Conservation (phyloP, 2,329 filamentous ascomycete genomes). For the Trichophyton rubrum region DNA sequence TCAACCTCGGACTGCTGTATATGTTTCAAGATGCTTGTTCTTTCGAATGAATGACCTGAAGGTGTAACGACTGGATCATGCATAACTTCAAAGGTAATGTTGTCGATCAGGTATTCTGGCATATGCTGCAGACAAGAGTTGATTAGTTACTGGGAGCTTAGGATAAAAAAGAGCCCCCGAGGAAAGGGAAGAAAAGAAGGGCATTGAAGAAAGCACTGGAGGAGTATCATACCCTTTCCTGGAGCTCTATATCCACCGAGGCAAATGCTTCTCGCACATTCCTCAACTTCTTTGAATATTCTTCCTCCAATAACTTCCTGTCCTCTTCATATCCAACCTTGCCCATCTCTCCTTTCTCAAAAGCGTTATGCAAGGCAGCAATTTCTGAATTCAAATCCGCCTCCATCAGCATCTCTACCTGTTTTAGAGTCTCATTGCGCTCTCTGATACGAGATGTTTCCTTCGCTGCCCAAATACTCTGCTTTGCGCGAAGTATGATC, state of each 20-base stretch:
- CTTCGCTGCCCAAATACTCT: constrained; percentile 66
- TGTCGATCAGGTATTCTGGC: constrained; percentile 38
- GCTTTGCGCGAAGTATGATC: constrained; percentile 68
- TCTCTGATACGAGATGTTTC: constrained; percentile 43
- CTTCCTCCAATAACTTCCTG: constrained; percentile 44
- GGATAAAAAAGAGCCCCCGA: too few species aligned
- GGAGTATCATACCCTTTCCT: constrained; percentile 30
- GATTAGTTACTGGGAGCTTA: background rate
- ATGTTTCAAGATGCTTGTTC: constrained; percentile 73
- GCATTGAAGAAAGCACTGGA: background rate
- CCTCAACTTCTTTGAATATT: constrained; percentile 35
- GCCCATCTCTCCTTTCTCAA: constrained; percentile 34
- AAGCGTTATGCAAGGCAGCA: constrained; percentile 23
- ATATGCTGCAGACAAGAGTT: constrained; percentile 25
- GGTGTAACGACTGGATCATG: constrained; percentile 45
- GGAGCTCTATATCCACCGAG: constrained; percentile 29
- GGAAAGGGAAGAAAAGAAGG: background rate
- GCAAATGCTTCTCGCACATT: constrained; percentile 35
- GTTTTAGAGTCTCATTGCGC: constrained; percentile 31
- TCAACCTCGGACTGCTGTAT: constrained; percentile 63
- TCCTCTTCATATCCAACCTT: constrained; percentile 58
- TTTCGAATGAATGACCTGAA: constrained; percentile 82
- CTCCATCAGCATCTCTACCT: constrained; percentile 31
- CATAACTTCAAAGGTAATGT: constrained; percentile 40
- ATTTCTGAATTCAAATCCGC: constrained; percentile 29